These are phyloP conservation scores for Lodderomyces metapsilosis DNA, from an alignment of 1,139 yeast species.

Conservation along the genomic window DNA sequence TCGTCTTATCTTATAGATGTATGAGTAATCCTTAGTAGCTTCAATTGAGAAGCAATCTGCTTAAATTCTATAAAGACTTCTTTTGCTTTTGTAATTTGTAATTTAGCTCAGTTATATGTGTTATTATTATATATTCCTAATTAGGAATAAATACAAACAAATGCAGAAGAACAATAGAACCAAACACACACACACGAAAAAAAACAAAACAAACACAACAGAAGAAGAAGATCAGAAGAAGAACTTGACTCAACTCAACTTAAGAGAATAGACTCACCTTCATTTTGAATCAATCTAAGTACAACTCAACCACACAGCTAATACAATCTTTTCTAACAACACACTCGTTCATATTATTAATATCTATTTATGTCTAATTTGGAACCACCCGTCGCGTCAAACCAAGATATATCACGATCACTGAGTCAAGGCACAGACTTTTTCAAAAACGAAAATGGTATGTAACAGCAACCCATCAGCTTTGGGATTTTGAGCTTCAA, in stretches of 20 bases:
- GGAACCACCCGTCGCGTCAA: constrained; percentile 13
- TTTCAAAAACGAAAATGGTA: constrained; percentile 31
- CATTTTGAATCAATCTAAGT: too few relatives aligned
- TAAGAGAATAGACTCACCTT: too few relatives aligned
- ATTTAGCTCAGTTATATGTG: too few relatives aligned
- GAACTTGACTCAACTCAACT: not conserved
- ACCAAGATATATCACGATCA: constrained; percentile 11
- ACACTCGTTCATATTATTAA: too few relatives aligned
- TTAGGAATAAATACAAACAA: constrained; percentile 5
- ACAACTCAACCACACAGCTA: too few relatives aligned
- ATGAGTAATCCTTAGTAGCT: too few relatives aligned
- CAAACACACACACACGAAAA: not conserved
- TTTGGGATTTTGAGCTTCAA: too few relatives aligned
- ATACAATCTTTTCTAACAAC: not conserved
- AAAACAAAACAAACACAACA: not conserved
- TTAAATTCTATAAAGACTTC: too few relatives aligned
- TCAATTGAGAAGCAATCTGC: too few relatives aligned
- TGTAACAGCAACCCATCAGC: constrained; percentile 13
- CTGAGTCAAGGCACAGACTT: constrained; percentile 16
- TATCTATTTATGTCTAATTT: constrained; percentile 5
- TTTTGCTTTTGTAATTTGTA: too few relatives aligned
- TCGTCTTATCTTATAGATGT: too few relatives aligned
- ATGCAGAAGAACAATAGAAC: not conserved
- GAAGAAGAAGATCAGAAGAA: not conserved
- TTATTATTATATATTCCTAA: constrained; percentile 6